Conservation (phyloP, 2,329 filamentous ascomycete species). For the Diaporthe sp. region DNA sequence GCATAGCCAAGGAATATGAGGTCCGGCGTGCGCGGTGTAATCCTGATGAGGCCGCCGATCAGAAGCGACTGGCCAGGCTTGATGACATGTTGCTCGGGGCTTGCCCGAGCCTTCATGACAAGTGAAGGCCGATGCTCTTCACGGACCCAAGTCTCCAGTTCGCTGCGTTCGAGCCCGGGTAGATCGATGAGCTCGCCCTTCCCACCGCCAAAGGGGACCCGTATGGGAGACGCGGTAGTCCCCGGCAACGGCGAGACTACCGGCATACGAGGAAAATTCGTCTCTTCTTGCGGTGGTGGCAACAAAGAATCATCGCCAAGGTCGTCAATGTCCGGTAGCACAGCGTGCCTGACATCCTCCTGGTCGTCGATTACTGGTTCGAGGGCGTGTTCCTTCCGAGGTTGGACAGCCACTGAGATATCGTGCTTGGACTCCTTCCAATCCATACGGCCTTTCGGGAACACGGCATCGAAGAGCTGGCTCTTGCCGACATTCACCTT, state of each 20-base stretch:
- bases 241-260: slow-evolving; percentile 89
- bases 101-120: slow-evolving; percentile 83
- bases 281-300: slow-evolving; percentile 81
- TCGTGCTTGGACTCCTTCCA: slow-evolving; percentile 54
- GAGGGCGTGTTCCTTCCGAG: slow-evolving; percentile 47
- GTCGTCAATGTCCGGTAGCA: slow-evolving; percentile 41
- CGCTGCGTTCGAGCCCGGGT: slow-evolving; percentile 83
- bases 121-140: slow-evolving; percentile 76
- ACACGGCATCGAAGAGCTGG: slow-evolving; percentile 87
- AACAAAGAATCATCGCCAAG: slow-evolving; percentile 71
- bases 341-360: slow-evolving; percentile 32
- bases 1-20: slow-evolving; percentile 83
- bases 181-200: slow-evolving; percentile 94
- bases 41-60: slow-evolving; percentile 87
- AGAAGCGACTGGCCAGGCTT: slow-evolving; percentile 85
- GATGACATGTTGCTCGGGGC: slow-evolving; percentile 80
- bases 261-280: slow-evolving; percentile 86
- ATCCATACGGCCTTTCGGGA: slow-evolving; percentile 79
- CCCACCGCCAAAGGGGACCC: slow-evolving; percentile 88
- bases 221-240: slow-evolving; percentile 95
- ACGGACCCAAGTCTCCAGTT: slow-evolving; percentile 79
- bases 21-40: slow-evolving; percentile 80
- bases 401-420: slow-evolving; percentile 50
- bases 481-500: slow-evolving; percentile 99
- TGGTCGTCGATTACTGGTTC: slow-evolving; percentile 40